Evolutionary conservation across 495 filamentous ascomycete species (phyloP).

Genomic region (Hyaloscypha hepaticicola): DNA sequence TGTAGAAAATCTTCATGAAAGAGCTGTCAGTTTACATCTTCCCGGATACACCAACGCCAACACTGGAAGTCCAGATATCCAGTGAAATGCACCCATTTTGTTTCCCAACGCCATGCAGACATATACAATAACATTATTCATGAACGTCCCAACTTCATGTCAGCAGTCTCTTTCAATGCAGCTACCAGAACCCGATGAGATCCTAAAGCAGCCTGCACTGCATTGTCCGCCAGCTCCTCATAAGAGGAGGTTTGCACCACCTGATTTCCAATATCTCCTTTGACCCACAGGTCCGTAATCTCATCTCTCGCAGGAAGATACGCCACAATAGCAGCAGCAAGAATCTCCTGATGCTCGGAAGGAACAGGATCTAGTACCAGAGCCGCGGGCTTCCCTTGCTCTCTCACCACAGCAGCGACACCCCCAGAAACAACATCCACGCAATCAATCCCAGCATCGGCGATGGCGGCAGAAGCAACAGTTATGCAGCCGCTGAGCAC

Average conservation of each 20-base stretch:
- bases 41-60: slow-evolving; percentile 15
- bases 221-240: slow-evolving; percentile 59
- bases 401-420: slow-evolving; percentile 72
- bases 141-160: slow-evolving; percentile 27
- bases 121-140: slow-evolving; percentile 6
- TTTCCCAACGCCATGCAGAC: slow-evolving; percentile 14
- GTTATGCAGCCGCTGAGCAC: slow-evolving; percentile 91
- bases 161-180: slow-evolving; percentile 33
- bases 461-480: slow-evolving; percentile 90
- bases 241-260: slow-evolving; percentile 30
- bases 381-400: slow-evolving; percentile 39
- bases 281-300: slow-evolving; percentile 91
- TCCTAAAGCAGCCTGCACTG: slow-evolving; percentile 61
- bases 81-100: slow-evolving; percentile 15
- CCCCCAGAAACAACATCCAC: slow-evolving; percentile 88
- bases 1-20: not conserved
- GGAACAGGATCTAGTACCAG: slow-evolving; percentile 83
- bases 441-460: slow-evolving; percentile 94
- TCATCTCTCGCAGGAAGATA: slow-evolving; percentile 88
- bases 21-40: slow-evolving; percentile 7
- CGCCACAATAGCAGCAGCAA: slow-evolving; percentile 83
- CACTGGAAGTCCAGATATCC: not conserved
- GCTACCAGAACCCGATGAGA: slow-evolving; percentile 56
- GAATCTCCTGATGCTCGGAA: slow-evolving; percentile 71
- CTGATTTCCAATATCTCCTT: slow-evolving; percentile 59